phyloP scores from a whole-genome alignment of 2,329 filamentous ascomycete genomes.

The Hypoxylon sp. region DNA sequence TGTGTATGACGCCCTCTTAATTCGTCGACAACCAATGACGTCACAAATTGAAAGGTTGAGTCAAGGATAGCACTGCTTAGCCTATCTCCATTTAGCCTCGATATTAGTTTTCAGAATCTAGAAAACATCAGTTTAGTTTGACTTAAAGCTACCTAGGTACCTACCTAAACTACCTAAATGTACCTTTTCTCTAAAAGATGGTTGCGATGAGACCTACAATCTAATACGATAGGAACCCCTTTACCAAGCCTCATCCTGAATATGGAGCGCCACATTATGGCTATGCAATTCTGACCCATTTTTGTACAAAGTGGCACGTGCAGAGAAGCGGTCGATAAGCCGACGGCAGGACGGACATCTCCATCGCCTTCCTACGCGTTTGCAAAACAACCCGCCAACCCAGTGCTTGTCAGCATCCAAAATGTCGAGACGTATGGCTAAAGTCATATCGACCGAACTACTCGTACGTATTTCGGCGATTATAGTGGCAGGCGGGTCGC shows the following conservation, averaged over 20 bases:
- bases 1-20: background rate
- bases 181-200: background rate
- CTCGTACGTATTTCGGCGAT: conserved; percentile 45
- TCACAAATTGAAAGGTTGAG: background rate
- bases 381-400: background rate
- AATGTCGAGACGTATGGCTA: conserved; percentile 46
- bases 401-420: conserved; percentile 6
- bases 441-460: conserved; percentile 51
- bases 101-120: too few species aligned
- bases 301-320: background rate
- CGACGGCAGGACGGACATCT: background rate
- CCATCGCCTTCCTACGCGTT: background rate
- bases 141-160: too few species aligned
- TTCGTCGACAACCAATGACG: background rate
- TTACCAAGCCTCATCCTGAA: background rate
- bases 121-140: too few species aligned
- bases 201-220: background rate
- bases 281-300: conserved; percentile 9
- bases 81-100: too few species aligned
- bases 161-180: too few species aligned
- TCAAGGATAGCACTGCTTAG: background rate
- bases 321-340: background rate
- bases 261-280: conserved; percentile 7
- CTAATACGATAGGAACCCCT: background rate
- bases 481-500: background rate